These are phyloP conservation scores for Capsaspora owczarzaki DNA, from an alignment of 78 protist species.

Conservation along the genomic window DNA sequence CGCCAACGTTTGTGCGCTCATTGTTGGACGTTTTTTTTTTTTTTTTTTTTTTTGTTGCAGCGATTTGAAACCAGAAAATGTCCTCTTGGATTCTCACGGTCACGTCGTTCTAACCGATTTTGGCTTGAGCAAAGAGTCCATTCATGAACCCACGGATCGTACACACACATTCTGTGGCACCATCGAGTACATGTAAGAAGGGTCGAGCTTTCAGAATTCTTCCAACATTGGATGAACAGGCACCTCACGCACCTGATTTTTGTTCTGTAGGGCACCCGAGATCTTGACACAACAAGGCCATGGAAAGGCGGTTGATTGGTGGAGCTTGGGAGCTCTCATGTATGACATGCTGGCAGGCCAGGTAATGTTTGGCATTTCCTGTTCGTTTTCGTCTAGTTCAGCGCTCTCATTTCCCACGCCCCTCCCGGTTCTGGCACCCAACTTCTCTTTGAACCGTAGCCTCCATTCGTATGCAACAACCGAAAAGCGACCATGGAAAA, in stretches of 20 bases:
- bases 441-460: no score
- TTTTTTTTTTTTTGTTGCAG: conserved; percentile 5
- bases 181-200: conserved; percentile 81
- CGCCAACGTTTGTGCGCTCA: no score
- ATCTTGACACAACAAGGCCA: conserved; percentile 64
- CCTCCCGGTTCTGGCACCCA: no score
- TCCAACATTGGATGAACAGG: neutral
- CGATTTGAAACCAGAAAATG: conserved; percentile 59
- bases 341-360: no score
- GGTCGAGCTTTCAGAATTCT: neutral
- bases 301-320: conserved; percentile 83
- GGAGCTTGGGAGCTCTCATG: conserved; percentile 84
- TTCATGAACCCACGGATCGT: conserved; percentile 15
- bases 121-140: conserved; percentile 54
- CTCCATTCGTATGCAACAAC: conserved; percentile 22
- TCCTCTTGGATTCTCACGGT: conserved; percentile 33
- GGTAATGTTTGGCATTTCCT: no score
- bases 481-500: conserved; percentile 32
- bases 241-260: neutral
- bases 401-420: no score
- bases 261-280: conserved; percentile 21
- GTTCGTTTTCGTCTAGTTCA: no score
- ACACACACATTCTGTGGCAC: conserved; percentile 93
- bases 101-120: conserved; percentile 88
- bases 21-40: neutral